A percentile compares a stretch with the other conserved stretches of the same genome.
phyloP scores from a whole-genome alignment of 805 yeast species.

The Dipodascopsis uninucleata region DNA sequence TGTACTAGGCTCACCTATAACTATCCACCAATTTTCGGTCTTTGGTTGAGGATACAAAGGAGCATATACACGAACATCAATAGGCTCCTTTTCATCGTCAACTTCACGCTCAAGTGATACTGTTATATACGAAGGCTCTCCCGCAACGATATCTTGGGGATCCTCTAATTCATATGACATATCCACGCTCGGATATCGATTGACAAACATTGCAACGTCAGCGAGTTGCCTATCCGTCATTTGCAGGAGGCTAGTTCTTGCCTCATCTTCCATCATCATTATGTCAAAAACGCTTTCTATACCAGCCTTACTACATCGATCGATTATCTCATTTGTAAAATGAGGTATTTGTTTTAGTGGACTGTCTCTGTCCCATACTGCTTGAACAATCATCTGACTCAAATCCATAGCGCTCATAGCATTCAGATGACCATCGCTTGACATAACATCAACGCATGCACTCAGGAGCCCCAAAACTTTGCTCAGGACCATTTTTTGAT shows the following conservation, averaged over 20 bases:
- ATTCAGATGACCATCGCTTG: conserved; percentile 75
- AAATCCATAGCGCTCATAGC: conserved; percentile 82
- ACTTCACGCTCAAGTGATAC: conserved; percentile 39
- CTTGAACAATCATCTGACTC: conserved; percentile 84
- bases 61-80: conserved; percentile 56
- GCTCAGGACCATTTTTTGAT: conserved; percentile 52
- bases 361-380: conserved; percentile 74
- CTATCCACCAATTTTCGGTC: conserved; percentile 81
- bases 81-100: conserved; percentile 68
- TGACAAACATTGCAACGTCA: conserved; percentile 81
- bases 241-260: conserved; percentile 55
- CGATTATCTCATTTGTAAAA: conserved; percentile 49
- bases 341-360: conserved; percentile 80
- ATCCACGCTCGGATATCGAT: conserved; percentile 84
- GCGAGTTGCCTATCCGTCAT: conserved; percentile 48
- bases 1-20: conserved; percentile 62
- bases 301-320: conserved; percentile 49
- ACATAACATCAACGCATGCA: conserved; percentile 69
- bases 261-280: conserved; percentile 68
- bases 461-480: conserved; percentile 51
- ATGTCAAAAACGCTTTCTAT: conserved; percentile 78
- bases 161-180: conserved; percentile 49
- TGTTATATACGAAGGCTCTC: conserved; percentile 47
- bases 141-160: conserved; percentile 42
- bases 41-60: conserved; percentile 59